Conservation (phyloP, 805 yeast genomes). For the Lachancea quebecensis region DNA sequence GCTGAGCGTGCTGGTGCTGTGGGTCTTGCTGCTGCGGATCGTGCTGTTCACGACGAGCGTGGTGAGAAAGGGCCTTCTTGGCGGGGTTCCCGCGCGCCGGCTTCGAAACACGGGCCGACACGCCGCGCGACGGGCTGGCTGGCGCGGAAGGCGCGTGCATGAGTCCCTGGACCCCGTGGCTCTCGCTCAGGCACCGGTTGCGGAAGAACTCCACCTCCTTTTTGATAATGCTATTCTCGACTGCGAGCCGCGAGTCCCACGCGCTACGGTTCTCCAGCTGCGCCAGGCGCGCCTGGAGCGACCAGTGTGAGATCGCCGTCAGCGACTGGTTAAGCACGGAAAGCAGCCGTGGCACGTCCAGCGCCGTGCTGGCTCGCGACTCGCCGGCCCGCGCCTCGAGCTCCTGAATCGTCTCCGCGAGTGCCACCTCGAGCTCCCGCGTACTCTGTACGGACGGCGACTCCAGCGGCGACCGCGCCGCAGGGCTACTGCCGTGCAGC, state of each 20-base stretch:
- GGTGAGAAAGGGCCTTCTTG: conserved; percentile 1
- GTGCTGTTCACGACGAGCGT: too few relatives aligned
- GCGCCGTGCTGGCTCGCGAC: conserved; percentile 5
- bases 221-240: conserved; percentile 20
- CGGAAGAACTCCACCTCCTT: conserved; percentile 23
- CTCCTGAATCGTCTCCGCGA: conserved; percentile 13
- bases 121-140: too few relatives aligned
- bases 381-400: conserved; percentile 7
- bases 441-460: conserved; percentile 19
- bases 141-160: too few relatives aligned
- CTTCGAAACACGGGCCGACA: not conserved
- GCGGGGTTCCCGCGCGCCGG: not conserved
- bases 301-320: conserved; percentile 29
- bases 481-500: not conserved
- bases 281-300: conserved; percentile 27
- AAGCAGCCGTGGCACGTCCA: conserved; percentile 16
- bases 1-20: not conserved
- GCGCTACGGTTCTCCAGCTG: conserved; percentile 16
- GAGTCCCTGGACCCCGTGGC: not conserved
- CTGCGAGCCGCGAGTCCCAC: conserved; percentile 19
- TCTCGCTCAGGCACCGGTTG: conserved; percentile 9
- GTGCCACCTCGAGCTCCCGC: conserved; percentile 19
- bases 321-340: conserved; percentile 22
- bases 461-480: not conserved
- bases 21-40: not conserved